These are phyloP conservation scores for Macrolepiota fuliginosa DNA, from an alignment of 768 basidiomycete species.

Conservation along the genomic window DNA sequence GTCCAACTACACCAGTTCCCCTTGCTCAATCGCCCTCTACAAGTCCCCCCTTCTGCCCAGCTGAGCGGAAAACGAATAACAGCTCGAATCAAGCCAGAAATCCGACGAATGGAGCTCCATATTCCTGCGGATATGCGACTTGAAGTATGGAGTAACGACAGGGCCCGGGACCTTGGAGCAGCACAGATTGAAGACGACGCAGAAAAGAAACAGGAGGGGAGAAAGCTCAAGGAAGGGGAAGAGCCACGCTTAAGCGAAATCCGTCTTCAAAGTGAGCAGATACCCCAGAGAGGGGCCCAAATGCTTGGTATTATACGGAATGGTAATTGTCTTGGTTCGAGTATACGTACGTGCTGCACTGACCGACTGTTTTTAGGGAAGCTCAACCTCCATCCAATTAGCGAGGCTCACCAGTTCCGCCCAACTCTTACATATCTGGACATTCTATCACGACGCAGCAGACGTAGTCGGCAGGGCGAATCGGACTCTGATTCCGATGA, in stretches of 20 bases:
- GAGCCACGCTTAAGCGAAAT: constrained; percentile 68
- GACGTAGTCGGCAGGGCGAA: constrained; percentile 44
- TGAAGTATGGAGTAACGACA: constrained; percentile 80
- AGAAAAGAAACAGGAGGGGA: constrained; percentile 68
- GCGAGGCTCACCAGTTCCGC: constrained; percentile 77
- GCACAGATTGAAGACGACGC: constrained; percentile 73
- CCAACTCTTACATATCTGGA: constrained; percentile 84
- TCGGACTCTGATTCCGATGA: constrained; percentile 77
- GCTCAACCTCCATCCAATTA: constrained; percentile 76
- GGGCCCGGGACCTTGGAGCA: constrained; percentile 60
- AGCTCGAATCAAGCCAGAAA: constrained; percentile 66
- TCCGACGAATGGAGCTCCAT: constrained; percentile 69
- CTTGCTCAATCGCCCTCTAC: constrained; percentile 68
- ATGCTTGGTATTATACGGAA: constrained; percentile 77
- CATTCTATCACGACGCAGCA: constrained; percentile 60
- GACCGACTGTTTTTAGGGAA: constrained; percentile 40
- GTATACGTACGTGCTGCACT: background rate
- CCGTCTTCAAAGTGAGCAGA: constrained; percentile 70
- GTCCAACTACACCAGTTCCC: constrained; percentile 84
- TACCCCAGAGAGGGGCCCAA: constrained; percentile 61
- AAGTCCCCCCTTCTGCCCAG: constrained; percentile 71
- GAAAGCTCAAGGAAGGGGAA: constrained; percentile 43
- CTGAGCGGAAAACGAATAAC: constrained; percentile 73
- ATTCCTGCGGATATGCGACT: constrained; percentile 78
- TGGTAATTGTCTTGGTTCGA: constrained; percentile 36